phyloP scores from a whole-genome alignment of 345 rosid genomes.

The Eucalyptus sp. region DNA sequence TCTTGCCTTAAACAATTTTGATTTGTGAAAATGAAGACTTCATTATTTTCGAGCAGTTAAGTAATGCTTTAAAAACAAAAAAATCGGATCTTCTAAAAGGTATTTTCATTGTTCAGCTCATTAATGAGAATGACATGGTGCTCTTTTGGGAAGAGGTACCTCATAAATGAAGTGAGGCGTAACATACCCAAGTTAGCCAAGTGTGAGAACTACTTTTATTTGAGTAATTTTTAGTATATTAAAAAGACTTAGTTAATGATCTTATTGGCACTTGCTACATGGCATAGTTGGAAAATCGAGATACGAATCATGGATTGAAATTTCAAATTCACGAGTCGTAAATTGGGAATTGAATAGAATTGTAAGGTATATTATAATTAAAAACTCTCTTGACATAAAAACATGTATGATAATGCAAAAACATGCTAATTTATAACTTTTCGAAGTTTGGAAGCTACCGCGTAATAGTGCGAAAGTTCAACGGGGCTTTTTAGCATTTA shows the following conservation, averaged over 20 bases:
- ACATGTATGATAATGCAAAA: background rate
- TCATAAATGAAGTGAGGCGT: background rate
- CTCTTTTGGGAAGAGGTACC: background rate
- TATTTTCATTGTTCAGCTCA: background rate
- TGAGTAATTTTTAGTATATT: background rate
- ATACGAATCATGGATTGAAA: background rate
- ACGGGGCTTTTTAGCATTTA: background rate
- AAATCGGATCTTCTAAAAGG: background rate
- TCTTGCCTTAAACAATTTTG: background rate
- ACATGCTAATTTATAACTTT: background rate
- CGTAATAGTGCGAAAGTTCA: background rate
- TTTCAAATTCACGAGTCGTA: background rate
- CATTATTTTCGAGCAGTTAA: background rate
- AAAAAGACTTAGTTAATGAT: background rate
- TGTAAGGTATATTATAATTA: background rate
- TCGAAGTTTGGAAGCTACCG: background rate
- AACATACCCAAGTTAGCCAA: background rate
- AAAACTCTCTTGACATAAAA: background rate
- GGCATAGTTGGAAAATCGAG: background rate
- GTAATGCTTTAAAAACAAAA: background rate
- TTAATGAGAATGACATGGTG: background rate
- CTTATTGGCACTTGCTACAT: background rate
- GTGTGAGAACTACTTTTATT: background rate
- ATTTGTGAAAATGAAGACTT: background rate
- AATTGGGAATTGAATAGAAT: background rate